Percentiles rank a stretch among this genome's conserved stretches.
These are phyloP conservation scores for Sugiyamaella neomexicana DNA, from an alignment of 1,139 yeast genomes.

Conservation along the genomic window DNA sequence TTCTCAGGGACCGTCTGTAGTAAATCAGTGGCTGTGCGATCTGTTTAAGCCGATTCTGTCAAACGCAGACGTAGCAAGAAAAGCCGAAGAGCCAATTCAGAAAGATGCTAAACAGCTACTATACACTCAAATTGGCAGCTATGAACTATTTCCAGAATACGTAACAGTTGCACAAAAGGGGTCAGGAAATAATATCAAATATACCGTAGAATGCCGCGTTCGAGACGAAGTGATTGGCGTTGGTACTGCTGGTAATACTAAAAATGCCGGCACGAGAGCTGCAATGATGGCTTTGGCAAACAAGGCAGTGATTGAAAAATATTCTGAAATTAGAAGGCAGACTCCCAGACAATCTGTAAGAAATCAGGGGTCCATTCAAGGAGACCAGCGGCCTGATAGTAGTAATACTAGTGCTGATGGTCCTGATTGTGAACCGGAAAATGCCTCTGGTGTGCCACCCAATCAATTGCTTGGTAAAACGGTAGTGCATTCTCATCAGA, in stretches of 20 bases:
- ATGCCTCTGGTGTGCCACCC: not conserved
- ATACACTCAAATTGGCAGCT: constrained; percentile 78
- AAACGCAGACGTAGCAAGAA: constrained; percentile 37
- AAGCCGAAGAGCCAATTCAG: constrained; percentile 44
- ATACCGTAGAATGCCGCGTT: constrained; percentile 66
- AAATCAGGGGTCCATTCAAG: constrained; percentile 18
- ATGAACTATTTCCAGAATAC: constrained; percentile 66
- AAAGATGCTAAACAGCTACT: constrained; percentile 73
- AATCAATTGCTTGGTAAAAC: constrained; percentile 75
- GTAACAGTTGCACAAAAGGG: constrained; percentile 43
- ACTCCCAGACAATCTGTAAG: constrained; percentile 49
- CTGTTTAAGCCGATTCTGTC: constrained; percentile 57
- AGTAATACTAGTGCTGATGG: not conserved
- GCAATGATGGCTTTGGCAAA: constrained; percentile 71
- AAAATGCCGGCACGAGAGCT: constrained; percentile 71
- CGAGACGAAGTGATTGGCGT: constrained; percentile 53
- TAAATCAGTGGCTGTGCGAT: constrained; percentile 60
- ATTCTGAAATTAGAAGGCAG: constrained; percentile 56
- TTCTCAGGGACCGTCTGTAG: constrained; percentile 47
- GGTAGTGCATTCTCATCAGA: constrained; percentile 71
- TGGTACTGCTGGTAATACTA: constrained; percentile 59
- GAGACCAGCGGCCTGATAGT: not conserved
- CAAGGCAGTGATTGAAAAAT: constrained; percentile 60
- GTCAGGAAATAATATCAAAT: constrained; percentile 44
- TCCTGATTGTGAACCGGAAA: not conserved